Evolutionary conservation across 768 basidiomycete species (phyloP).

Genomic region (Boletellus sp.): DNA sequence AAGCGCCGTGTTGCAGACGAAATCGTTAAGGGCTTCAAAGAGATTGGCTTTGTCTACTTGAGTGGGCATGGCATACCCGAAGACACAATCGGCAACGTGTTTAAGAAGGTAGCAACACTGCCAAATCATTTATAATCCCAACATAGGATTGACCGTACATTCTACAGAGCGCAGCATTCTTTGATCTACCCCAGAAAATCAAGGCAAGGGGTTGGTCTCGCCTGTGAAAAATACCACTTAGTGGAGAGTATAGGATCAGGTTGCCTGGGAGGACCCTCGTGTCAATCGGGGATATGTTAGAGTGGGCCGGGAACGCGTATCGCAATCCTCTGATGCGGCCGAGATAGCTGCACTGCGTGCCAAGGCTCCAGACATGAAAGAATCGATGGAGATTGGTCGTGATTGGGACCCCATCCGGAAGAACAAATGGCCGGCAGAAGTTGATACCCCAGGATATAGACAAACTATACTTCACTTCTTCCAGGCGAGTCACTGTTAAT

Average conservation of each 20-base stretch:
- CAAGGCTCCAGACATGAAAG: slow-evolving; percentile 78
- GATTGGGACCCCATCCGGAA: slow-evolving; percentile 77
- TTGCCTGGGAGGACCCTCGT: slow-evolving; percentile 83
- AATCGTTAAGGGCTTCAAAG: slow-evolving; percentile 73
- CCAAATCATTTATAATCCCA: too few relatives aligned
- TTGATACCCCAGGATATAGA: slow-evolving; percentile 63
- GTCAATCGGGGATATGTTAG: slow-evolving; percentile 82
- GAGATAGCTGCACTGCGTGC: slow-evolving; percentile 74
- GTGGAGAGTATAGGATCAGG: slow-evolving; percentile 40
- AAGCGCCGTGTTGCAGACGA: slow-evolving; percentile 61
- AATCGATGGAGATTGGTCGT: slow-evolving; percentile 85
- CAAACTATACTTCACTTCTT: slow-evolving; percentile 73
- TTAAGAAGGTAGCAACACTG: slow-evolving; percentile 51
- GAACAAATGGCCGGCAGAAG: slow-evolving; percentile 76
- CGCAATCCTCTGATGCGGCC: slow-evolving; percentile 61
- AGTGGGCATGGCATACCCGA: slow-evolving; percentile 68
- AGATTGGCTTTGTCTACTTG: slow-evolving; percentile 78
- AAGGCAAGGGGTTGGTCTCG: slow-evolving; percentile 42
- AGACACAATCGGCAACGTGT: slow-evolving; percentile 54
- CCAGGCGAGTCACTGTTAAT: slow-evolving; percentile 39
- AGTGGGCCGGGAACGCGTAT: slow-evolving; percentile 79
- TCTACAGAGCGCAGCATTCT: slow-evolving; percentile 71
- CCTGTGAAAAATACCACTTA: background rate
- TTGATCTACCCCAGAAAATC: slow-evolving; percentile 53
- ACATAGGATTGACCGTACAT: background rate